A percentile compares a stretch with the other conserved stretches of the same genome.
These are phyloP conservation scores for Aspergillus pseudotamarii DNA, from an alignment of 2,329 filamentous ascomycete species.

Conservation along the genomic window DNA sequence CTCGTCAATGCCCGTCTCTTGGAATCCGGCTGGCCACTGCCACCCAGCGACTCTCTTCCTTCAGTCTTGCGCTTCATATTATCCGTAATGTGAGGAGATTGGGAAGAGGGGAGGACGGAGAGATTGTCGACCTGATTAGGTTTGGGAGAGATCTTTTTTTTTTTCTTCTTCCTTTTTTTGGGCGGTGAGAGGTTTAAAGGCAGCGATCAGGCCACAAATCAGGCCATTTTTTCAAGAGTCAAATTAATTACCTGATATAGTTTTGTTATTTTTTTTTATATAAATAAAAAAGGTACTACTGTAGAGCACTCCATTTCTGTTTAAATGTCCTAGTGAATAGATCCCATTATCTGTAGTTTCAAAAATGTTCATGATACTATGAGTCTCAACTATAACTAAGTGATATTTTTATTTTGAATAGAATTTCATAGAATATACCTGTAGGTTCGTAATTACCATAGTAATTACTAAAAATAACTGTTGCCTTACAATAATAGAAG, in stretches of 20 bases:
- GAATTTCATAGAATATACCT: background rate
- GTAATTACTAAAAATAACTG: too few species aligned
- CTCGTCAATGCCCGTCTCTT: constrained; percentile 45
- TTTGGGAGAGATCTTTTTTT: constrained; percentile 12
- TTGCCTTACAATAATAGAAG: too few species aligned
- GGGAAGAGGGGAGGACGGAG: background rate
- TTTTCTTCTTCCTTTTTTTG: constrained; percentile 14
- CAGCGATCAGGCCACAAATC: constrained; percentile 23
- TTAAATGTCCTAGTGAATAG: too few species aligned
- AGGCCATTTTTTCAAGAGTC: constrained; percentile 19
- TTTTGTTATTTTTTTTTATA: background rate
- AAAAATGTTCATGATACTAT: background rate
- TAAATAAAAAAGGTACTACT: background rate
- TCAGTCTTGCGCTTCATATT: constrained; percentile 51
- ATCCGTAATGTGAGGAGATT: background rate
- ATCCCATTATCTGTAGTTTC: too few species aligned
- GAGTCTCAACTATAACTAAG: background rate
- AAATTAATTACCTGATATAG: background rate
- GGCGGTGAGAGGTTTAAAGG: constrained; percentile 23
- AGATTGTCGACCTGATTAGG: background rate
- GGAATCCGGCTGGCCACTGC: constrained; percentile 36
- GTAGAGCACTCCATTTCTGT: too few species aligned
- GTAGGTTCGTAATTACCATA: too few species aligned
- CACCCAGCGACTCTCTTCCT: constrained; percentile 29
- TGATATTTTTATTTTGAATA: background rate